Percentiles rank a stretch among this genome's conserved stretches.
phyloP scores from a whole-genome alignment of 768 basidiomycete genomes.

The Suillus hirtellus region DNA sequence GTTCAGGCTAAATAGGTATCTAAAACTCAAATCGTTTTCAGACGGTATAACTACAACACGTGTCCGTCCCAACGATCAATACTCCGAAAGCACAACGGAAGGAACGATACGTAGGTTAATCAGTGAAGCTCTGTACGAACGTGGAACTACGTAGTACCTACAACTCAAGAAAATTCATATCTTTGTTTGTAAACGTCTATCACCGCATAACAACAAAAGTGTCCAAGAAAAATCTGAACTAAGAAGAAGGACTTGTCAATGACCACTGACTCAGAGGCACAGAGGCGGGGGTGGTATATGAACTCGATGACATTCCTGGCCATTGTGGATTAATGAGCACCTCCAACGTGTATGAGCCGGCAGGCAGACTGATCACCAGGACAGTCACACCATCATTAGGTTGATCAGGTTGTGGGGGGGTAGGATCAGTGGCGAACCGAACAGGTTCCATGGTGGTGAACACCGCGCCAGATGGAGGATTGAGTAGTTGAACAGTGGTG shows the following conservation, averaged over 20 bases:
- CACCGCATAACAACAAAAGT: conserved; percentile 7
- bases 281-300: conserved; percentile 59
- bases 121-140: conserved; percentile 6
- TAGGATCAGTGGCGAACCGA: conserved; percentile 61
- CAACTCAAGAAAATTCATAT: conserved; percentile 4
- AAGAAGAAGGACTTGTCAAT: conserved; percentile 70
- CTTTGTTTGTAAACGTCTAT: conserved; percentile 2
- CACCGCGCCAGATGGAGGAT: conserved; percentile 61
- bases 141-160: neutral
- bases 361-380: conserved; percentile 63
- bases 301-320: conserved; percentile 65
- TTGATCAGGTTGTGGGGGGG: conserved; percentile 71
- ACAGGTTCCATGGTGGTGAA: conserved; percentile 59
- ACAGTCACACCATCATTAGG: conserved; percentile 79
- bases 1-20: neutral
- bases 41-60: conserved; percentile 3
- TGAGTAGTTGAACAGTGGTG: conserved; percentile 65
- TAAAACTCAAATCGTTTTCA: neutral
- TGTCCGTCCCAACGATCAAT: neutral
- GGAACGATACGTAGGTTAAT: conserved; percentile 5
- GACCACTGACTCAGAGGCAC: conserved; percentile 79
- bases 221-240: conserved; percentile 15
- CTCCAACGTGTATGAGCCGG: conserved; percentile 75
- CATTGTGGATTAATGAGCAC: conserved; percentile 96
- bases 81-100: neutral